Evolutionary conservation across 2,329 filamentous ascomycete species (phyloP).

Genomic region (Fusarium sp.): DNA sequence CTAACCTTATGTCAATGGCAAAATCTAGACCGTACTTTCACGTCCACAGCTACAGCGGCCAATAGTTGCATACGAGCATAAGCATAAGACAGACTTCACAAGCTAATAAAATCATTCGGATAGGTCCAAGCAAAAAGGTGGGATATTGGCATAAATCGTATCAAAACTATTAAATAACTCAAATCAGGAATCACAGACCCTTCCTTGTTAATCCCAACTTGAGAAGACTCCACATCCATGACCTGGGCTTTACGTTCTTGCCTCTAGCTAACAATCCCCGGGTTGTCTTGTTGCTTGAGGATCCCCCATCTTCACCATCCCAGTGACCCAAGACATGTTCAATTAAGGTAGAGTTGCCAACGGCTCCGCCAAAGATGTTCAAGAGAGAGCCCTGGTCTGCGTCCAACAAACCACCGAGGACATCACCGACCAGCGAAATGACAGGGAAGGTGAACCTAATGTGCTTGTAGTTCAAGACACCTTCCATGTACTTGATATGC

Average conservation of each 20-base stretch:
- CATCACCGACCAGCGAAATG: constrained; percentile 55
- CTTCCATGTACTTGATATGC: constrained; percentile 60
- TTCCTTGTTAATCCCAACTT: constrained; percentile 29
- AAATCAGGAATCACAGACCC: neutral
- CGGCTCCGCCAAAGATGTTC: constrained; percentile 54
- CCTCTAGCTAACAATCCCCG: constrained; percentile 4
- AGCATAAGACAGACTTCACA: too few relatives aligned
- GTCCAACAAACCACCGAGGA: constrained; percentile 54
- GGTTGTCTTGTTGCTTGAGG: neutral
- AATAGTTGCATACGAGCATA: too few relatives aligned
- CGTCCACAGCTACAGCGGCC: too few relatives aligned
- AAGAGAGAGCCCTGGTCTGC: constrained; percentile 50
- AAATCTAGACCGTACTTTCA: too few relatives aligned
- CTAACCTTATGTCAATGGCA: too few relatives aligned
- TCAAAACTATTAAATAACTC: neutral
- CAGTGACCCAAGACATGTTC: constrained; percentile 55
- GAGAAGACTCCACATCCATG: constrained; percentile 31
- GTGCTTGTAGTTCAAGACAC: constrained; percentile 57
- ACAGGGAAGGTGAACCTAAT: constrained; percentile 56
- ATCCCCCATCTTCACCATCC: constrained; percentile 34
- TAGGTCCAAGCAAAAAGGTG: too few relatives aligned
- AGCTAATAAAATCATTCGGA: too few relatives aligned
- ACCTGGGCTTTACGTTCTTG: neutral
- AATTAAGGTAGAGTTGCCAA: constrained; percentile 58
- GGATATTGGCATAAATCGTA: neutral